Evolutionary conservation across 169 alveolate genomes (phyloP), one percentile per base, ranked within the genome.

Genomic region (Neospora caninum): DNA sequence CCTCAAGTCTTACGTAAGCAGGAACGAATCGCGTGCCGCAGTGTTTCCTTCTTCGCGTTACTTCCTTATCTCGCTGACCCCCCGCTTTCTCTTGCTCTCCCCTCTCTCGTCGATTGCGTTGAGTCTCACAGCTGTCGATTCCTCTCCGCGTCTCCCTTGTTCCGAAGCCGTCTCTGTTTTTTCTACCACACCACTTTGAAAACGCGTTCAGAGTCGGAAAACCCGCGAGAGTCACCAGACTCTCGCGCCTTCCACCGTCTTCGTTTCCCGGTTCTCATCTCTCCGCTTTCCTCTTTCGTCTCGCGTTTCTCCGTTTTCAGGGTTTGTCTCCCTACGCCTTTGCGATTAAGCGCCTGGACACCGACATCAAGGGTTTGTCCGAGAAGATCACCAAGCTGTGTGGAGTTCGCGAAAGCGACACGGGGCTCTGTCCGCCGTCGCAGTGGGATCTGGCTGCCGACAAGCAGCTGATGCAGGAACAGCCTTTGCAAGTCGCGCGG

Each of bases 391-490:
- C 92, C 78, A 96, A 94, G 87, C 91, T 96, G 49, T 93, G 95
- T 34, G 97, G 99, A 36, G 98, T 99, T n/a, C 97, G 99, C 95
- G 99, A 99, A 95, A 97, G 99, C 94, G 99, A 99, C 96, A 99
- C 99, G 42, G 99, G 99, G 0, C 97, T 99, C 39, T 98, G 99
- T 70, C 99, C 99, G 0, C 99, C 99, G 0, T 98, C 99, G 78
- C 99, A 98, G 96, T 99, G 99, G 99, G 99, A 99, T 91, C 91
- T 99, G 80, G 98, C 98, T 41, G 99, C 98, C 80, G 99, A 99
- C 97, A 98, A 98, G 96, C 99, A 98, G 97, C 97, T 98, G 96
- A 96, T 98, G 97, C 98, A 98, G 96, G 99, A 98, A 97, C 99
- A 98, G 91, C 99, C 99, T 34, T 96, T 99, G 93, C 99, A 99